These are phyloP conservation scores for Pythium scleroteichum DNA, from an alignment of 352 stramenopile species.

Conservation along the genomic window DNA sequence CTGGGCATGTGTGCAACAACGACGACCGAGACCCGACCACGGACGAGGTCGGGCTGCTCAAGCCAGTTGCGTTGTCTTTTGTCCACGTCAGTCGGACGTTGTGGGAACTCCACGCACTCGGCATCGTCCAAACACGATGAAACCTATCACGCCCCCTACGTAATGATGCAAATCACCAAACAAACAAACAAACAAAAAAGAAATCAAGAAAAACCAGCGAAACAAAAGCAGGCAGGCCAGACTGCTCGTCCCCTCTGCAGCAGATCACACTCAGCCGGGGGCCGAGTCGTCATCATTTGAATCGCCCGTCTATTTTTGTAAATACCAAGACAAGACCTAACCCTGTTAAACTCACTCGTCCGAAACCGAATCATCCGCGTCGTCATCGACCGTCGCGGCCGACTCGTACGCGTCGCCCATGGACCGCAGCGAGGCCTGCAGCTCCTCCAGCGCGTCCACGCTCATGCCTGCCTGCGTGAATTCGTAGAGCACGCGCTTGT, in stretches of 20 bases:
- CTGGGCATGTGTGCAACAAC: neutral
- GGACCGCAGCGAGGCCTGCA: conserved; percentile 44
- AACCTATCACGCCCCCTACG: no score
- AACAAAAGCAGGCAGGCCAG: no score
- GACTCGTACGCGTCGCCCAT: conserved; percentile 56
- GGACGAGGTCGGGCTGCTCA: no score
- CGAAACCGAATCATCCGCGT: conserved; percentile 1
- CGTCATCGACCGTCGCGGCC: no score
- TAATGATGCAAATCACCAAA: neutral
- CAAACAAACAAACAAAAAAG: neutral
- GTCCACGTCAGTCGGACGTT: conserved; percentile 2
- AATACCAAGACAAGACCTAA: conserved; percentile 7
- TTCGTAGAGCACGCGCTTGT: conserved; percentile 73
- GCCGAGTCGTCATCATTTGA: conserved; percentile 11
- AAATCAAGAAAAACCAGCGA: neutral
- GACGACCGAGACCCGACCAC: neutral
- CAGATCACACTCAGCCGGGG: neutral
- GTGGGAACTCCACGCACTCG: neutral
- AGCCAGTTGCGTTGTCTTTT: neutral
- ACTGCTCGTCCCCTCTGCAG: no score
- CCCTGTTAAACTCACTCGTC: conserved; percentile 5
- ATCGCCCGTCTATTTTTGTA: conserved; percentile 14
- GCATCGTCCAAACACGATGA: no score
- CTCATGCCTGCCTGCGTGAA: conserved; percentile 77
- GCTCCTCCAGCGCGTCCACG: conserved; percentile 60